These are phyloP conservation scores for Blastocystis sp. DNA, from an alignment of 352 stramenopile species.

Conservation along the genomic window DNA sequence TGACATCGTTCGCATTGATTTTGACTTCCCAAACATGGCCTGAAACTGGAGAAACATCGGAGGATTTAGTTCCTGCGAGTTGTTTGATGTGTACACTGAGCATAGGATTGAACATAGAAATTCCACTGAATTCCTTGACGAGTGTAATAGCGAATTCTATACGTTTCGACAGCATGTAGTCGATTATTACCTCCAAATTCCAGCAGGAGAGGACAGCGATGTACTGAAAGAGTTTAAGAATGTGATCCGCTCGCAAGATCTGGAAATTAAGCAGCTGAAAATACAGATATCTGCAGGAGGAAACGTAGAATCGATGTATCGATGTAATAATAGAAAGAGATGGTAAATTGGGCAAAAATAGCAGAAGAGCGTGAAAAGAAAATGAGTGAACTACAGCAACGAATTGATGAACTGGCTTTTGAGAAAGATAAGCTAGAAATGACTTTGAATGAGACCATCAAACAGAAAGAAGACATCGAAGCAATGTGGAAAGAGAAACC, in stretches of 20 bases:
- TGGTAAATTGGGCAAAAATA: neutral
- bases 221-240: slow-evolving; percentile 37
- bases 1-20: slow-evolving; percentile 16
- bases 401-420: neutral
- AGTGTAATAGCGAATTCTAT: slow-evolving; percentile 37
- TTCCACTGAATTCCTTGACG: slow-evolving; percentile 5
- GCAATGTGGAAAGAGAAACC: neutral
- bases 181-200: slow-evolving; percentile 2
- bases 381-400: neutral
- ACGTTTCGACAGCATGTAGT: neutral
- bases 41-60: neutral
- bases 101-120: neutral
- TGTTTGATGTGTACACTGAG: neutral
- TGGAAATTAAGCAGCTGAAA: slow-evolving; percentile 33
- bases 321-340: neutral
- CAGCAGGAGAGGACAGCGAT: neutral
- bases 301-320: neutral
- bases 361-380: neutral
- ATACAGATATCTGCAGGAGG: neutral
- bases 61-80: neutral
- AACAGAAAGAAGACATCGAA: neutral
- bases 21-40: neutral
- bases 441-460: neutral
- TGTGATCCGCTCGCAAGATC: slow-evolving; percentile 7
- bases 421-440: neutral